A percentile compares a stretch with the other conserved stretches of the same genome.
Conservation (phyloP, 371 early-diverging fungal species). For the Apophysomyces trapeziformis region DNA sequence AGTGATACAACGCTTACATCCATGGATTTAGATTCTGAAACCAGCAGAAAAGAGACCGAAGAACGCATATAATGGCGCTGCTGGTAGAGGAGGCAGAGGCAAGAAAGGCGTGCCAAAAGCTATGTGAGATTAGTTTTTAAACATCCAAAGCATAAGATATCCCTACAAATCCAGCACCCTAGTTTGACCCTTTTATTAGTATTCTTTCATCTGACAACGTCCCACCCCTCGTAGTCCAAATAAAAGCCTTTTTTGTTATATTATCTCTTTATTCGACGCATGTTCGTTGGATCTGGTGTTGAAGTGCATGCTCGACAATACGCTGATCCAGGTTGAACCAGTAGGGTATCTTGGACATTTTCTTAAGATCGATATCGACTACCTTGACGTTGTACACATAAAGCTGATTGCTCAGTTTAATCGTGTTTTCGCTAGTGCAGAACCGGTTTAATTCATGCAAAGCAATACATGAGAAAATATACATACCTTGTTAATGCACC, state of each 20-base stretch:
- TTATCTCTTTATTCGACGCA: conserved; percentile 5
- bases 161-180: conserved; percentile 11
- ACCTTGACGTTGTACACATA: conserved; percentile 41
- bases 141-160: conserved; percentile 5
- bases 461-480: no score
- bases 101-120: conserved; percentile 18
- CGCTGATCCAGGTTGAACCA: conserved; percentile 52
- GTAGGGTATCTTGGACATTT: conserved; percentile 46
- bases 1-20: not conserved
- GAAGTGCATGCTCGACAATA: conserved; percentile 46
- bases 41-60: conserved; percentile 38
- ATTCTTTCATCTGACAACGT: conserved; percentile 3
- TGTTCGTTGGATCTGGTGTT: not conserved
- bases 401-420: not conserved
- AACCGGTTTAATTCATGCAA: no score
- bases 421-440: not conserved
- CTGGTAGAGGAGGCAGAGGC: conserved; percentile 20
- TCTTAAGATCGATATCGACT: conserved; percentile 60
- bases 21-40: conserved; percentile 27
- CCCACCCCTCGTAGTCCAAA: not conserved
- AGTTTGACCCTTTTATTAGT: not conserved
- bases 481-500: not conserved
- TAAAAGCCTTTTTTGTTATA: conserved; percentile 4
- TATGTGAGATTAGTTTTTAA: conserved; percentile 18
- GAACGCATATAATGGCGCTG: conserved; percentile 24